Base-by-base conservation (phyloP, 148 eudicot genomes). In the Arbutus unedo region DNA sequence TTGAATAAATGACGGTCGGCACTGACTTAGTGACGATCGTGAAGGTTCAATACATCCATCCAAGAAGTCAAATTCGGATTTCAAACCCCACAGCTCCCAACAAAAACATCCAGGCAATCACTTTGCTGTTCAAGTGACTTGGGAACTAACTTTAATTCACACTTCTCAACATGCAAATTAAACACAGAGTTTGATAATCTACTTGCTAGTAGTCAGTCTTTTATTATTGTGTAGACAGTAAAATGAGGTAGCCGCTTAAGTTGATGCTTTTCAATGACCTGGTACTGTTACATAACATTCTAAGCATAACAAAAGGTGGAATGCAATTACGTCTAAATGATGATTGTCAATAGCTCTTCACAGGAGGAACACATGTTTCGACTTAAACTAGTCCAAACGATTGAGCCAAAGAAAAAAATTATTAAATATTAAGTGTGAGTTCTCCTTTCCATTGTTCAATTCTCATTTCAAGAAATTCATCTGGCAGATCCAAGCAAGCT, bases 381-480 rank as follows among this genome's bases (percentile, higher is more conserved):
- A 81, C 85, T 82, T 79, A 31, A 79, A 87, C 72, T 70, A 59
- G 78, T 82, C 53, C 82, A 62, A 47, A 68, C 74, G 73, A 53
- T 78, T 71, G 43, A 76, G 62, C 59, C 56, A 72, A 78, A 81
- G n/a, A n/a, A n/a, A n/a, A 51, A 15, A 45, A 1, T 71, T 82
- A 81, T 84, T 85, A 79, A 70, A 45, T 55, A 50, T 56, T 77
- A 84, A 75, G 38, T 10, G 50, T n/a, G 6, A n/a, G 31, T 56
- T 78, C 80, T 44, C 80, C 38, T n/a, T 2, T 82, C 47, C 4
- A 57, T 43, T 57, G 18, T 59, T 54, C 43, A 21, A 60, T 75
- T 51, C 67, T 56, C 41, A 68, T 60, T 73, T 38, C 56, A 49
- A n/a, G 77, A 76, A 76, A 81, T 53, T 84, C 44, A 79, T 84